A percentile compares a stretch with the other conserved stretches of the same genome.
Evolutionary conservation across 345 rosid species (phyloP).

Genomic region (Camelina laxa): DNA sequence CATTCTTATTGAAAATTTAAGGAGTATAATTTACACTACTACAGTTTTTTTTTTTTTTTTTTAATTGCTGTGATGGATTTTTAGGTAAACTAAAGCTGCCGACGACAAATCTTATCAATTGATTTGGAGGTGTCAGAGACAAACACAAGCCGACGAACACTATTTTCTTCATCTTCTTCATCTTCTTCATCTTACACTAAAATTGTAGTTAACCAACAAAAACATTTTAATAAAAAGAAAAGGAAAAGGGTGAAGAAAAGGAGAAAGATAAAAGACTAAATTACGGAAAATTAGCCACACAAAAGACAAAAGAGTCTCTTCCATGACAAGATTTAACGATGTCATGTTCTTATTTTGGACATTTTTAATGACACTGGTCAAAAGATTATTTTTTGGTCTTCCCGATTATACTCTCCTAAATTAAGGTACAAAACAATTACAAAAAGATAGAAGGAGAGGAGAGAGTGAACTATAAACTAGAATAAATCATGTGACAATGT

Average conservation of each 20-base stretch:
- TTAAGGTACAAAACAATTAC: slow-evolving; percentile 13
- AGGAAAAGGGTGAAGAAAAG: slow-evolving; percentile 3
- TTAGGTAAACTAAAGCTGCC: slow-evolving; percentile 8
- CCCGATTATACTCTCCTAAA: slow-evolving; percentile 22
- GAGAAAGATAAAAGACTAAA: background rate
- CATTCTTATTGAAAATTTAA: background rate
- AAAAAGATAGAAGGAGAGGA: background rate
- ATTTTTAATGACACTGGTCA: slow-evolving; percentile 18
- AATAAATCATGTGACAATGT: background rate
- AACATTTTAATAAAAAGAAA: no score
- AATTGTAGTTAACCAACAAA: slow-evolving; percentile 12
- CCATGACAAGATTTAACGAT: slow-evolving; percentile 42
- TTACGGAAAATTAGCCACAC: slow-evolving; percentile 19
- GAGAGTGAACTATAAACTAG: background rate
- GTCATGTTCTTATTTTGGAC: slow-evolving; percentile 32
- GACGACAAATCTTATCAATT: slow-evolving; percentile 19
- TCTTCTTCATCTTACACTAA: background rate
- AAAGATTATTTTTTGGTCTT: slow-evolving; percentile 20
- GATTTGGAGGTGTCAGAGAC: slow-evolving; percentile 37
- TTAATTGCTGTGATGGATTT: background rate
- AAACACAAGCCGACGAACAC: slow-evolving; percentile 31
- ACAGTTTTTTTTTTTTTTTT: background rate
- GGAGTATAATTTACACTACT: slow-evolving; percentile 2
- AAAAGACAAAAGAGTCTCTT: slow-evolving; percentile 38
- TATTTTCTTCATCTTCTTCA: background rate